These are phyloP conservation scores for Hylodesmum podocarpum DNA, from an alignment of 306 rosid genomes.

Conservation along the genomic window DNA sequence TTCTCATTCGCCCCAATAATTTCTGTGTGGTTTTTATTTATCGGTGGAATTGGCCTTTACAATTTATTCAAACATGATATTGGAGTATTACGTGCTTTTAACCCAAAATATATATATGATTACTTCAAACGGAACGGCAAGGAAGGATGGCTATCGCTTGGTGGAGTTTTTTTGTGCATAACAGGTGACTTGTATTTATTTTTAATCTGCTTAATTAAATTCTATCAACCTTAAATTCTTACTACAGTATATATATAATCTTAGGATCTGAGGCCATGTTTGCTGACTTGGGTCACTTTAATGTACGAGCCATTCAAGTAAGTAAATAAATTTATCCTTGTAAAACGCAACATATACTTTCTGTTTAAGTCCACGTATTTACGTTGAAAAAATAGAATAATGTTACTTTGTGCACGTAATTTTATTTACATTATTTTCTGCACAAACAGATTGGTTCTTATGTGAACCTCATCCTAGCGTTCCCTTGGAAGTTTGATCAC, in stretches of 20 bases:
- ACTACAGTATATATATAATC: not conserved
- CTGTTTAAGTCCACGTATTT: too few relatives aligned
- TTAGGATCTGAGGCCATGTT: slow-evolving; percentile 92
- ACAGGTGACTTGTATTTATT: slow-evolving; percentile 27
- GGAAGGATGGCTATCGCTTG: slow-evolving; percentile 49
- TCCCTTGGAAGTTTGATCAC: too few relatives aligned
- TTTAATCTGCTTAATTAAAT: not conserved
- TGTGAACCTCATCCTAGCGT: not conserved
- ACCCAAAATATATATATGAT: slow-evolving; percentile 48
- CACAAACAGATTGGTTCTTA: too few relatives aligned
- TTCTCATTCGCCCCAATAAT: slow-evolving; percentile 39
- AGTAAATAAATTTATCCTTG: slow-evolving; percentile 35
- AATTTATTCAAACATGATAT: slow-evolving; percentile 42
- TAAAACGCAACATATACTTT: not conserved
- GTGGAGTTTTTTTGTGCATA: slow-evolving; percentile 49
- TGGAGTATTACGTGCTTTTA: slow-evolving; percentile 45
- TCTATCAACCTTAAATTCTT: not conserved
- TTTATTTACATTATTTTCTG: not conserved
- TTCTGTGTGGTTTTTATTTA: slow-evolving; percentile 38
- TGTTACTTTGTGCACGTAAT: not conserved
- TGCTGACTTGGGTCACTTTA: slow-evolving; percentile 93
- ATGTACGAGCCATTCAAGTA: slow-evolving; percentile 69
- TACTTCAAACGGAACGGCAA: slow-evolving; percentile 50
- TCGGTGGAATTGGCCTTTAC: slow-evolving; percentile 44
- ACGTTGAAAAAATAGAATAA: slow-evolving; percentile 21